Conservation (phyloP, 495 filamentous ascomycete genomes). For the Podospora pseudocomata region DNA sequence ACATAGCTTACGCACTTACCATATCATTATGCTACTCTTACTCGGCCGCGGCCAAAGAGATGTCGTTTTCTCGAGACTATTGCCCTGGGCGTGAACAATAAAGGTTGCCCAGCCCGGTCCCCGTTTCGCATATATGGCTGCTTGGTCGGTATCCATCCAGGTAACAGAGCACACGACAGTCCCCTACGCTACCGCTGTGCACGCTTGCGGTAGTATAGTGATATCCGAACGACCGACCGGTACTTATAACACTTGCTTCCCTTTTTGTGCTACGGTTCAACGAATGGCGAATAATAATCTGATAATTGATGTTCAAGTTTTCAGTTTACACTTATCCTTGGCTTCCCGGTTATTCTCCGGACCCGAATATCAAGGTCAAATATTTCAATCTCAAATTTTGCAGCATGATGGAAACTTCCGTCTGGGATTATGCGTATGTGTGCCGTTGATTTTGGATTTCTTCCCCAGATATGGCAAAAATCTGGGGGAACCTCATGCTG, state of each 20-base stretch:
- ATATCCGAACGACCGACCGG: neutral
- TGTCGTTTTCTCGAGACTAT: neutral
- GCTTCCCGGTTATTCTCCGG: constrained; percentile 14
- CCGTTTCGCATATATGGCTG: neutral
- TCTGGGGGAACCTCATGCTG: neutral
- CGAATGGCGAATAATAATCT: neutral
- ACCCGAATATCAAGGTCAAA: constrained; percentile 2
- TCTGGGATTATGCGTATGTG: neutral
- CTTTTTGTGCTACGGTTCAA: neutral
- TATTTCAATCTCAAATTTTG: neutral
- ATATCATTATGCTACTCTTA: neutral
- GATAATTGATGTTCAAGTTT: neutral
- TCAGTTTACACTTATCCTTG: neutral
- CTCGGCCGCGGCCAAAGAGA: neutral
- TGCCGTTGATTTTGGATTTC: neutral
- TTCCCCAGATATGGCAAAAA: neutral
- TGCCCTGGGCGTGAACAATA: neutral
- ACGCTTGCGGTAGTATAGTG: neutral
- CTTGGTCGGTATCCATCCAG: neutral
- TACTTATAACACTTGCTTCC: neutral
- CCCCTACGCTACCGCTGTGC: no score
- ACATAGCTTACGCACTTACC: neutral
- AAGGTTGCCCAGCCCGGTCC: neutral
- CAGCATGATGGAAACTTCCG: neutral
- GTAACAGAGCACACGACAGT: neutral